A percentile compares a stretch with the other conserved stretches of the same genome.
Conservation (phyloP, 2,329 filamentous ascomycete species). For the Capronia coronata region DNA sequence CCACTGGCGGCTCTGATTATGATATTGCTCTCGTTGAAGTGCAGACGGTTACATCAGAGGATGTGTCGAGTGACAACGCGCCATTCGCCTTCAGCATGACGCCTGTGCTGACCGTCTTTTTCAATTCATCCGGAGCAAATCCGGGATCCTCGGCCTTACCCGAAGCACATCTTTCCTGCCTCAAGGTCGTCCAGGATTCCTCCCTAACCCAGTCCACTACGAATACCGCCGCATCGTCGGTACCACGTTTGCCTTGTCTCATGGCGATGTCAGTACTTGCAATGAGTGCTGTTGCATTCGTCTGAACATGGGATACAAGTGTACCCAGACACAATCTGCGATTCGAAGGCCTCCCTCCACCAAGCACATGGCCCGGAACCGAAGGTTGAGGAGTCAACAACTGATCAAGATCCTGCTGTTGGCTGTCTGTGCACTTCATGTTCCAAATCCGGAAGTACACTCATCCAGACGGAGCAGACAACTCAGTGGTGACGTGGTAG, state of each 20-base stretch:
- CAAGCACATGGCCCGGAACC: no score
- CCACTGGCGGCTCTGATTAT: constrained; percentile 10
- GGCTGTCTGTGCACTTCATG: no score
- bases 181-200: constrained; percentile 18
- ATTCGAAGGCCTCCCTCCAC: no score
- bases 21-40: constrained; percentile 14
- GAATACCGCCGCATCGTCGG: background rate
- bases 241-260: background rate
- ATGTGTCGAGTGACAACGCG: constrained; percentile 14
- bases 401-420: no score
- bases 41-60: constrained; percentile 13
- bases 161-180: constrained; percentile 14
- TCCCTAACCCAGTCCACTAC: background rate
- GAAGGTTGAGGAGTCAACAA: no score
- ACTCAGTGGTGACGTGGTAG: no score
- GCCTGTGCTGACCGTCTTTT: constrained; percentile 15
- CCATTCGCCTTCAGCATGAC: constrained; percentile 20
- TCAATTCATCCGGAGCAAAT: constrained; percentile 1
- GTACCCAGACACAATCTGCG: no score
- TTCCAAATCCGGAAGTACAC: no score
- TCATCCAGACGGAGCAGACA: no score
- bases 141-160: background rate
- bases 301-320: no score
- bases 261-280: background rate
- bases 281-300: background rate